These are phyloP conservation scores for Exophiala oligosperma DNA, from an alignment of 2,329 filamentous ascomycete genomes.

Conservation along the genomic window DNA sequence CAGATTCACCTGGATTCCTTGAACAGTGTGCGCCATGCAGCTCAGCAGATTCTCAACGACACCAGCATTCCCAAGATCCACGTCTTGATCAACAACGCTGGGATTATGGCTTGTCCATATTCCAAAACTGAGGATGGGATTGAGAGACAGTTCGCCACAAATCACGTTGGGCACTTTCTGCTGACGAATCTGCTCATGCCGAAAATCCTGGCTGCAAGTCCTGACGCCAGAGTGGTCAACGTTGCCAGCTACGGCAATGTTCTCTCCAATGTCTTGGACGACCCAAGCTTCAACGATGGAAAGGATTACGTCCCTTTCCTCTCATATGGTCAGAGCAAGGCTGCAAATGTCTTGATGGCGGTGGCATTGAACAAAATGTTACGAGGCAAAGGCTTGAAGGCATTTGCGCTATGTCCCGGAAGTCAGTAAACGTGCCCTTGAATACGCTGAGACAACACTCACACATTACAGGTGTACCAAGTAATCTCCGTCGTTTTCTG, in stretches of 20 bases:
- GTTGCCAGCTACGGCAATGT: slow-evolving; percentile 34
- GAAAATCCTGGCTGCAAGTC: slow-evolving; percentile 34
- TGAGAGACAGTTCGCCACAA: slow-evolving; percentile 41
- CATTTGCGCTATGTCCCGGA: background rate
- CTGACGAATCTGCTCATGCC: slow-evolving; percentile 42
- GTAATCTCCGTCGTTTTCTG: background rate
- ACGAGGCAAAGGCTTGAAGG: background rate
- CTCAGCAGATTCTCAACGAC: slow-evolving; percentile 31
- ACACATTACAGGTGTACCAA: background rate
- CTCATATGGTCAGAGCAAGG: slow-evolving; percentile 49
- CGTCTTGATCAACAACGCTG: slow-evolving; percentile 47
- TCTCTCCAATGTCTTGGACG: slow-evolving; percentile 33
- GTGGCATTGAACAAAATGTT: background rate
- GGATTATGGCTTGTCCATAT: slow-evolving; percentile 36
- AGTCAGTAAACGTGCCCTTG: background rate
- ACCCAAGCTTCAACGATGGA: slow-evolving; percentile 30
- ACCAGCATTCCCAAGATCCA: slow-evolving; percentile 35
- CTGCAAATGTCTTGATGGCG: slow-evolving; percentile 43
- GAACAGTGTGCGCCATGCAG: slow-evolving; percentile 33
- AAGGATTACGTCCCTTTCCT: slow-evolving; percentile 36
- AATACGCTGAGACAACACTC: background rate
- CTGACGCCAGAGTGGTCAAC: slow-evolving; percentile 31
- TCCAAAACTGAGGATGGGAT: slow-evolving; percentile 35
- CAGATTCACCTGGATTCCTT: slow-evolving; percentile 8
- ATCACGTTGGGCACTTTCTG: slow-evolving; percentile 42